phyloP scores from a whole-genome alignment of 192 early-diverging fungal genomes.

The Umbelopsis isabellina region DNA sequence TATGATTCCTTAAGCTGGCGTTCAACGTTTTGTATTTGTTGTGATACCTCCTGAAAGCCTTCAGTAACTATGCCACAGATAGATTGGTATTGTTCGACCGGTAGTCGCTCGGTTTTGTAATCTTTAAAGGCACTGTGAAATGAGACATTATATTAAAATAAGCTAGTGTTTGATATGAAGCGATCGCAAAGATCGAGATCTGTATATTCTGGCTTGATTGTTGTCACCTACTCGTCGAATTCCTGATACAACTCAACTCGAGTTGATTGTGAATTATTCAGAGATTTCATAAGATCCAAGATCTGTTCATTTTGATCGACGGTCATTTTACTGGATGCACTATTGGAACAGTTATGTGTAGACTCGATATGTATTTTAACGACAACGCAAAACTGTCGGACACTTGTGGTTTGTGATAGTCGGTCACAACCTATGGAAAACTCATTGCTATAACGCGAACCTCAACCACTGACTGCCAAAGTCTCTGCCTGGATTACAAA shows the following conservation, averaged over 20 bases:
- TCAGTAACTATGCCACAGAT: conserved; percentile 46
- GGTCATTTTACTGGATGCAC: neutral
- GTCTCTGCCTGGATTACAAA: too few species aligned
- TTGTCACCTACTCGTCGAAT: conserved; percentile 32
- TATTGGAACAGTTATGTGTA: too few species aligned
- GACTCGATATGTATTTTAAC: too few species aligned
- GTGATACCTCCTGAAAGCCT: conserved; percentile 45
- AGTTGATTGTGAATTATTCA: conserved; percentile 32
- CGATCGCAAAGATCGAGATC: neutral
- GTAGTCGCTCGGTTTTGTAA: conserved; percentile 29
- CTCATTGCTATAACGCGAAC: too few species aligned
- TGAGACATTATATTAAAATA: neutral
- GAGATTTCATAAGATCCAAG: conserved; percentile 16
- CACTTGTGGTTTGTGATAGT: too few species aligned
- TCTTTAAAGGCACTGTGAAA: conserved; percentile 40
- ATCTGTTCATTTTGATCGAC: neutral
- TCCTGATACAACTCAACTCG: conserved; percentile 35
- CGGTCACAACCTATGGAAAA: too few species aligned
- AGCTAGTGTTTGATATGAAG: neutral
- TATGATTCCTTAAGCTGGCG: conserved; percentile 11
- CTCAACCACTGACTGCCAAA: too few species aligned
- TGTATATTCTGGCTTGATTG: neutral
- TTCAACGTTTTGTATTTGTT: conserved; percentile 37
- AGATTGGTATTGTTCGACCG: conserved; percentile 41
- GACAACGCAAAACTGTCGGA: too few species aligned